Evolutionary conservation across 176 grass and related monocot genomes (phyloP).

Genomic region (Eragrostis nindensis): DNA sequence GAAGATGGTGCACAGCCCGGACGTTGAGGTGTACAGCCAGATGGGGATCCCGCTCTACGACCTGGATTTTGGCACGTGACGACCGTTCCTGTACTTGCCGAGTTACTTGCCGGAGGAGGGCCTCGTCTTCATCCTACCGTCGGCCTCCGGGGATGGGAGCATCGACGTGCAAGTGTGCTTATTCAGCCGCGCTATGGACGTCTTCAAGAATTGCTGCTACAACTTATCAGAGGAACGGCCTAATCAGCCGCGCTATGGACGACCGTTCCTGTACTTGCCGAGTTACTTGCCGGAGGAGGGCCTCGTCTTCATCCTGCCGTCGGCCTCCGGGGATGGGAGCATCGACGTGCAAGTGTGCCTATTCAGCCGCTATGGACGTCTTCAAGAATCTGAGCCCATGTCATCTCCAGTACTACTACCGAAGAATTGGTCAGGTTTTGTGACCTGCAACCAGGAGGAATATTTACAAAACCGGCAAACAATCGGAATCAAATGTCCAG

Average conservation of each 20-base stretch:
- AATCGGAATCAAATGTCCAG: no score
- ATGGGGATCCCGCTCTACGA: neutral
- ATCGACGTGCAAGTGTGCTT: neutral
- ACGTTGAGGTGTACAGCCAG: slow-evolving; percentile 8
- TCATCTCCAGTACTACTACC: no score
- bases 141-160: neutral
- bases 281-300: slow-evolving; percentile 16
- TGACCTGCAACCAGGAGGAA: no score
- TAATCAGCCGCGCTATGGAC: no score
- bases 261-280: slow-evolving; percentile 3
- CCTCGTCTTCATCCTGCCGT: neutral
- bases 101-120: slow-evolving; percentile 16
- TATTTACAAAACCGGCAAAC: no score
- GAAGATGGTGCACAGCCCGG: neutral
- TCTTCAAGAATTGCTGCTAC: slow-evolving; percentile 13
- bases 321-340: neutral
- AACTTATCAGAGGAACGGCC: neutral
- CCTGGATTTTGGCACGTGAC: slow-evolving; percentile 11
- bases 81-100: slow-evolving; percentile 3
- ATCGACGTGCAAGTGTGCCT: neutral
- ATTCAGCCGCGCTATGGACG: neutral
- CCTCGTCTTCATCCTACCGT: neutral
- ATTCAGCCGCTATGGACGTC: neutral
- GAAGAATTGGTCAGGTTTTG: no score
- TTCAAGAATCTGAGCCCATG: no score